Evolutionary conservation across 2,329 filamentous ascomycete genomes (phyloP).

Genomic region (Gnomoniopsis sp.): DNA sequence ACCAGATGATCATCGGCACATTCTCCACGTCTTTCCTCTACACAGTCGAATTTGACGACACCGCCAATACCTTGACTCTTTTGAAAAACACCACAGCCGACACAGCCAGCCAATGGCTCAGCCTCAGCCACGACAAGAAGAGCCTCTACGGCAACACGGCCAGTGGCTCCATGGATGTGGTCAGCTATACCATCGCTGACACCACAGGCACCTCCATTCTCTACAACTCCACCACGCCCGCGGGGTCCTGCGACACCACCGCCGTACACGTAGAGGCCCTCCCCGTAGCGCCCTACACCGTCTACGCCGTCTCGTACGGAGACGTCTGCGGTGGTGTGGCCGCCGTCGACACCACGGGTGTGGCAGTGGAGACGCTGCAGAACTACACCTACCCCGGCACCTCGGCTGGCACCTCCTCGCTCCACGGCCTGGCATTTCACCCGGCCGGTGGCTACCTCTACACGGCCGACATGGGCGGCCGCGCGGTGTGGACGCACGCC

Average conservation of each 20-base stretch:
- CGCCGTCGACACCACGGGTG: slow-evolving; percentile 12
- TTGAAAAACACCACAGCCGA: slow-evolving; percentile 42
- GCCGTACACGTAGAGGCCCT: slow-evolving; percentile 15
- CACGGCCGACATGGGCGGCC: slow-evolving; percentile 21
- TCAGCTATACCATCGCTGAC: slow-evolving; percentile 15
- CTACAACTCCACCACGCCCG: slow-evolving; percentile 1
- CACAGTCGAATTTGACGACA: slow-evolving; percentile 64
- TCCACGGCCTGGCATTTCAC: slow-evolving; percentile 22
- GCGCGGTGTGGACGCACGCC: slow-evolving; percentile 22
- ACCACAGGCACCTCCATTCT: slow-evolving; percentile 4
- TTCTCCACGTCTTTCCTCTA: slow-evolving; percentile 64
- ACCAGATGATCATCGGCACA: slow-evolving; percentile 66
- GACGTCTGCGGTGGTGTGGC: slow-evolving; percentile 22
- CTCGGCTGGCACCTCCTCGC: slow-evolving; percentile 8
- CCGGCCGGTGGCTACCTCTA: slow-evolving; percentile 12
- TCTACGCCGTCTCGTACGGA: slow-evolving; percentile 18
- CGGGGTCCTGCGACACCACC: slow-evolving; percentile 10
- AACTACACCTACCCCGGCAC: slow-evolving; percentile 17
- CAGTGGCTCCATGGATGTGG: slow-evolving; percentile 8
- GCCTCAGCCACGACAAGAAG: slow-evolving; percentile 19
- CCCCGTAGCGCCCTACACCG: slow-evolving; percentile 12
- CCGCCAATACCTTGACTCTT: slow-evolving; percentile 53
- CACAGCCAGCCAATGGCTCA: slow-evolving; percentile 20
- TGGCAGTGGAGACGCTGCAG: slow-evolving; percentile 4
- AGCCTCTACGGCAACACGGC: slow-evolving; percentile 20